Evolutionary conservation across 2,329 filamentous ascomycete species (phyloP).

Genomic region (Purpureocillium takamizusanense): DNA sequence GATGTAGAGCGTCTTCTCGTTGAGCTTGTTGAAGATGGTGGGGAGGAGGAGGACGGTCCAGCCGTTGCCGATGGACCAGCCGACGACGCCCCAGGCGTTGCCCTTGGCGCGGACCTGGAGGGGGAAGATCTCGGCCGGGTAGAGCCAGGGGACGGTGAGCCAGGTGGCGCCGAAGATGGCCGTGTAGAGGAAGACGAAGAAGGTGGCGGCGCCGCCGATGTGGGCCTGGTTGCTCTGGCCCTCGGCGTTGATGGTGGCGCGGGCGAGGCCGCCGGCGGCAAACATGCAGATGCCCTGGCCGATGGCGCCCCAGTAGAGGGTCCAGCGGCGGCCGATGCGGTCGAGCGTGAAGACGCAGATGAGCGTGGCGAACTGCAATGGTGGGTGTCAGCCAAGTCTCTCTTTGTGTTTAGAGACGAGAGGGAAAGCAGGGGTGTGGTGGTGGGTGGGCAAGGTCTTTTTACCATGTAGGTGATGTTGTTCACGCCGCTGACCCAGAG

Average conservation of each 20-base stretch:
- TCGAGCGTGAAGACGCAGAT: constrained; percentile 64
- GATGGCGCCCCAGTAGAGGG: constrained; percentile 58
- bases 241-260: constrained; percentile 33
- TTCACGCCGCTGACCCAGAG: constrained; percentile 54
- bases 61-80: constrained; percentile 69
- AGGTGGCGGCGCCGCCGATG: constrained; percentile 56
- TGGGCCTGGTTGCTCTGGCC: constrained; percentile 33
- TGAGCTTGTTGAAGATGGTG: constrained; percentile 53
- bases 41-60: constrained; percentile 46
- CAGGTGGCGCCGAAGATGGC: constrained; percentile 33
- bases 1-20: constrained; percentile 65
- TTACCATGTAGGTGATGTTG: constrained; percentile 39
- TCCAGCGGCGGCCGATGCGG: constrained; percentile 59
- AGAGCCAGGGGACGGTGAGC: constrained; percentile 50
- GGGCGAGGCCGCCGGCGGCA: constrained; percentile 53
- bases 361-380: constrained; percentile 44
- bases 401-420: too few species aligned
- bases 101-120: constrained; percentile 62
- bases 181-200: constrained; percentile 56
- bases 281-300: constrained; percentile 61
- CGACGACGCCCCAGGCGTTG: constrained; percentile 67
- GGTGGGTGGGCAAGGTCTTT: too few species aligned
- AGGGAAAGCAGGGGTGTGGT: too few species aligned
- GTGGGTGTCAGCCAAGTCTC: too few species aligned
- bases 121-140: constrained; percentile 67